Evolutionary conservation across 2,329 filamentous ascomycete genomes (phyloP).

Genomic region (Huntiella savannae): DNA sequence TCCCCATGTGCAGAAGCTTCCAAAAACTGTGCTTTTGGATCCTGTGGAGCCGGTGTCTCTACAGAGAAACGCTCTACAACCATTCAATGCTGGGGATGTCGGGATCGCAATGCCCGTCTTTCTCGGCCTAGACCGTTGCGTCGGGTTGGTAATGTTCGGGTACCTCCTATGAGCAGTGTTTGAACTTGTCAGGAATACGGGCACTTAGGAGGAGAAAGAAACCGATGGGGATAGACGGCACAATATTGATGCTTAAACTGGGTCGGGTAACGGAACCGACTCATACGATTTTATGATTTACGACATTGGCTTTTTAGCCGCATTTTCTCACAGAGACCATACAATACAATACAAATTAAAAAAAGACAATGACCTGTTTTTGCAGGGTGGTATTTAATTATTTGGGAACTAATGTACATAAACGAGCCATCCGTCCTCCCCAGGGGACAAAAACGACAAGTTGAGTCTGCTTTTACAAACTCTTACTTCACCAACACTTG

Average conservation of each 20-base stretch:
- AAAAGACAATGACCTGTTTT: too few relatives aligned
- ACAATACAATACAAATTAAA: too few relatives aligned
- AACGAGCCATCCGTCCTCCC: too few relatives aligned
- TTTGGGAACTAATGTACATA: too few relatives aligned
- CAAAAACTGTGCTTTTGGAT: slow-evolving; percentile 19
- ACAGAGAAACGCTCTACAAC: slow-evolving; percentile 16
- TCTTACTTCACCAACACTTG: slow-evolving; percentile 15
- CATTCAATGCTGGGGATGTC: slow-evolving; percentile 21
- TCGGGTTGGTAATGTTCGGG: slow-evolving; percentile 5
- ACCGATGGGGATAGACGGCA: too few relatives aligned
- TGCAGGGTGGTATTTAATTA: too few relatives aligned
- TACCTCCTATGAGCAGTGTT: slow-evolving; percentile 7
- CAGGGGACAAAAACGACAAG: not conserved
- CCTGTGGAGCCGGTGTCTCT: slow-evolving; percentile 18
- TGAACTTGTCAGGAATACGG: not conserved
- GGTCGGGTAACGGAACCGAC: too few relatives aligned
- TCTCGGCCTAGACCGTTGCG: slow-evolving; percentile 8
- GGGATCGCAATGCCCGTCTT: slow-evolving; percentile 8
- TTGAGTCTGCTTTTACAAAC: not conserved
- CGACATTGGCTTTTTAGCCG: not conserved
- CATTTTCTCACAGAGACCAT: too few relatives aligned
- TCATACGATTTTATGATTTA: not conserved
- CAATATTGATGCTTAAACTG: too few relatives aligned
- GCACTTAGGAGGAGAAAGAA: too few relatives aligned
- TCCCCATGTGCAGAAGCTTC: slow-evolving; percentile 17